Evolutionary conservation across 2,329 filamentous ascomycete species (phyloP), one percentile per base, ranked within the genome.

Genomic region (Monosporascus sp.): DNA sequence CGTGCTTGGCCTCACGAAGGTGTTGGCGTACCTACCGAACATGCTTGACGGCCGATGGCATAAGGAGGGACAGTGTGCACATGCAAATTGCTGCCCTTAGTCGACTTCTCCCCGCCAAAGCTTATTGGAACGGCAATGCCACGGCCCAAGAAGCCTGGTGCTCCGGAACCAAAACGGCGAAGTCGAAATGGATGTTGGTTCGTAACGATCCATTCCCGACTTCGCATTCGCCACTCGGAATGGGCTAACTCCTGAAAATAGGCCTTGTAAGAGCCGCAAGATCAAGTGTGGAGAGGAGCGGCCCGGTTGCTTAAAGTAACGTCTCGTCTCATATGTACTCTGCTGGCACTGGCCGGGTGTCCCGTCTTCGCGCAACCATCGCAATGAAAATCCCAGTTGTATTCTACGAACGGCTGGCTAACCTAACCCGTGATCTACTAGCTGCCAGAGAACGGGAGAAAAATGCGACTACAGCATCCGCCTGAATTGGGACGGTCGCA

Each of bases 281-380:
- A 82, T 89, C 58, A 92, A 92, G 75, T 93, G 89, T 71, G 88
- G 87, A 58, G 89, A 93, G 69, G 85, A 88, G 65, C 87, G 86
- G 60, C 89, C 89, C 15, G 72, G 70, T 57, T 93, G 89, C 70
- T 64, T 79, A 48, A 91, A 91, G 76, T 78, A 73, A 44, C 53
- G 56, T 51, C 48, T 49, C 51, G 31, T 14, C 31, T 35, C 11
- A 35, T 35, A 35, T 9, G 31, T 35, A 14, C 31, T 35, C 9
- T 35, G 31, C 31, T 35, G 31, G 31, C 31, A 35, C 31, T 35
- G 31, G 11, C 31, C 3, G 11, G 31, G 5, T 14, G 11, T 14
- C 31, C 31, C 31, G 11, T 35, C 31, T 35, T 35, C 11, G 31
- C 31, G 31, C 31, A 5, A 5, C 11, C 9, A 14, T 35, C 31